phyloP scores from a whole-genome alignment of 2,329 filamentous ascomycete species.

The Endothia cerciana region DNA sequence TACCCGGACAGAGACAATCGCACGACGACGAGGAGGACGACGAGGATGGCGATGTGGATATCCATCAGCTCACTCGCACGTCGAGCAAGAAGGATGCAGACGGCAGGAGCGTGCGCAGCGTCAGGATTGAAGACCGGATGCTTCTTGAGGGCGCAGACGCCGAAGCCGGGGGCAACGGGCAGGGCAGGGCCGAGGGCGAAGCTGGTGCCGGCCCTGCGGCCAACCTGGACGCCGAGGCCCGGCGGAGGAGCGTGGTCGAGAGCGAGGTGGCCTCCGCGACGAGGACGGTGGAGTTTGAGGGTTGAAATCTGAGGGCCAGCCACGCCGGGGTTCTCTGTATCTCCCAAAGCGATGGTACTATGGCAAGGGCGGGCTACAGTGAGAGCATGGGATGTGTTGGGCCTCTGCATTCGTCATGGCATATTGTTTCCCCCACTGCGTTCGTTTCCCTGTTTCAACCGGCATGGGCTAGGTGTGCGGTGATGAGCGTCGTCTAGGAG shows the following conservation, averaged over 20 bases:
- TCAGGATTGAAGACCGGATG: conserved; percentile 70
- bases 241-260: conserved; percentile 31
- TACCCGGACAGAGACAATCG: conserved; percentile 56
- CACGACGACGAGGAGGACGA: conserved; percentile 72
- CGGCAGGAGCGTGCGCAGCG: conserved; percentile 65
- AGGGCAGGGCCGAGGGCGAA: conserved; percentile 33
- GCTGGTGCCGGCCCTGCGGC: conserved; percentile 31
- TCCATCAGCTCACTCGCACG: conserved; percentile 37
- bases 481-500: neutral
- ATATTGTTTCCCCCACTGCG: neutral
- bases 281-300: conserved; percentile 53
- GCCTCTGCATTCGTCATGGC: neutral
- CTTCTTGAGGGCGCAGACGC: conserved; percentile 76
- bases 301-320: conserved; percentile 34
- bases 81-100: conserved; percentile 61
- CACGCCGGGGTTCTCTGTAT: neutral
- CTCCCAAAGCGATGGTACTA: neutral
- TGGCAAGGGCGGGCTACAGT: neutral
- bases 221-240: conserved; percentile 27
- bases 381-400: neutral
- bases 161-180: conserved; percentile 54
- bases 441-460: neutral
- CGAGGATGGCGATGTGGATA: conserved; percentile 60
- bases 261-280: conserved; percentile 35
- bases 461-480: neutral